phyloP scores from a whole-genome alignment of 805 yeast genomes.

The Cyberlindnera galapagoensis region DNA sequence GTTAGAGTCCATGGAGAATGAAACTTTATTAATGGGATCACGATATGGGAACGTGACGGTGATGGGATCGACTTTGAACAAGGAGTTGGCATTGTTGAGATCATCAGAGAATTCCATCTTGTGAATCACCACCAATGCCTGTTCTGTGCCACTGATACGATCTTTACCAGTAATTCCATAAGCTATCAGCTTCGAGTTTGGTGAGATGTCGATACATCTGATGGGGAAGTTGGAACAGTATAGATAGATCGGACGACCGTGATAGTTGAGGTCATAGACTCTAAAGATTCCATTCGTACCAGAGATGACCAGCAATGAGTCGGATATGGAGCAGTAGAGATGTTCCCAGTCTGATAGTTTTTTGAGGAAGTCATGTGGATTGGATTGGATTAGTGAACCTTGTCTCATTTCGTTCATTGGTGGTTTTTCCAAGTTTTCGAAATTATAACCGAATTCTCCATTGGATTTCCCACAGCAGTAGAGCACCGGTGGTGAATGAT shows the following conservation, averaged over 20 bases:
- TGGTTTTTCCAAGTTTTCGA: constrained; percentile 31
- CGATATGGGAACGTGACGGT: constrained; percentile 79
- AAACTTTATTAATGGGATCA: constrained; percentile 73
- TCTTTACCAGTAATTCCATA: constrained; percentile 82
- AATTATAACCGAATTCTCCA: constrained; percentile 59
- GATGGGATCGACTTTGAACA: constrained; percentile 45
- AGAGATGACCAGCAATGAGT: constrained; percentile 52
- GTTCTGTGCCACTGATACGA: constrained; percentile 59
- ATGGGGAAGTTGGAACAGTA: constrained; percentile 70
- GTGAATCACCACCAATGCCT: constrained; percentile 67
- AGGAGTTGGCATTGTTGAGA: constrained; percentile 9
- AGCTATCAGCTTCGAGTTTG: constrained; percentile 58
- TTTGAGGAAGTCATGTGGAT: constrained; percentile 18
- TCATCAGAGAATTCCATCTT: constrained; percentile 24
- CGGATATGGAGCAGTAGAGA: constrained; percentile 52
- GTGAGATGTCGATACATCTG: constrained; percentile 68
- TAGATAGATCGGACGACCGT: constrained; percentile 62
- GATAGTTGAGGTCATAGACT: constrained; percentile 48
- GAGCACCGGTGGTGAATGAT: constrained; percentile 47
- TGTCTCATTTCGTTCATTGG: constrained; percentile 16
- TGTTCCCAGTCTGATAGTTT: constrained; percentile 51
- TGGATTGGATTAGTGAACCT: constrained; percentile 10
- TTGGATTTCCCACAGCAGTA: constrained; percentile 61
- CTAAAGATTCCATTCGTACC: constrained; percentile 67
- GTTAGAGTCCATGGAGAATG: constrained; percentile 65